These are phyloP conservation scores for Drechslera avenae DNA, from an alignment of 2,329 filamentous ascomycete genomes.

Conservation along the genomic window DNA sequence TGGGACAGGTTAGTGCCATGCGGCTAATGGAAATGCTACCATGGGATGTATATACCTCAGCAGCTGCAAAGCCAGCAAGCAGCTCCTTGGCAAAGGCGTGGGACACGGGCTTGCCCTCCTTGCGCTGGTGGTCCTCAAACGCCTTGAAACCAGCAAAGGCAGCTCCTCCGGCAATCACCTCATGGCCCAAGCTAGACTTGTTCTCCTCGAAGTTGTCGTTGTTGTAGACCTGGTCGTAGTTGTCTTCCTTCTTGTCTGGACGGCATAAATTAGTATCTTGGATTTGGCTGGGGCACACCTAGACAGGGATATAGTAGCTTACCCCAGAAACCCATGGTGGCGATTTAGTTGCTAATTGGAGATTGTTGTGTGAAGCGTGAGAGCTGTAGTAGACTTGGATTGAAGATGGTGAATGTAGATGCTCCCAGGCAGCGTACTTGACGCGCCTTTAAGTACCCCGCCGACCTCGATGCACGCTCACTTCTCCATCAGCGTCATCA, in stretches of 20 bases:
- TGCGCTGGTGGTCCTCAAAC: constrained; percentile 76
- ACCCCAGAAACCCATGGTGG: constrained; percentile 55
- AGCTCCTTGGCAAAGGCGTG: constrained; percentile 81
- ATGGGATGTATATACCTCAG: constrained; percentile 60
- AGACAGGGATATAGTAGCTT: not conserved
- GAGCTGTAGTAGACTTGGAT: not conserved
- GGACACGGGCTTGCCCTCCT: constrained; percentile 70
- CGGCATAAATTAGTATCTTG: constrained; percentile 2
- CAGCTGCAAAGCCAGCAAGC: constrained; percentile 72
- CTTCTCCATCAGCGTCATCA: constrained; percentile 19
- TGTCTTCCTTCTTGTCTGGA: constrained; percentile 58
- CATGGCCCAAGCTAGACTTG: constrained; percentile 71
- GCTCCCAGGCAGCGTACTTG: not conserved
- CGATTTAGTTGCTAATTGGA: not conserved
- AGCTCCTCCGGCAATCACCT: constrained; percentile 75
- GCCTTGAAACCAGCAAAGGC: constrained; percentile 81
- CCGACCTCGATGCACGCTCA: constrained; percentile 2
- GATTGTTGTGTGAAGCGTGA: not conserved
- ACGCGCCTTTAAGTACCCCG: constrained; percentile 21
- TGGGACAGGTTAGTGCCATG: not conserved
- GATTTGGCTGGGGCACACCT: not conserved
- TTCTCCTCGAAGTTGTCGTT: constrained; percentile 55
- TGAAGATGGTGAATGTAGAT: not conserved
- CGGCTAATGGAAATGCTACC: no score
- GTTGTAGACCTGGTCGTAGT: constrained; percentile 62